These are phyloP conservation scores for Hericium alpestre DNA, from an alignment of 768 basidiomycete genomes.

Conservation along the genomic window DNA sequence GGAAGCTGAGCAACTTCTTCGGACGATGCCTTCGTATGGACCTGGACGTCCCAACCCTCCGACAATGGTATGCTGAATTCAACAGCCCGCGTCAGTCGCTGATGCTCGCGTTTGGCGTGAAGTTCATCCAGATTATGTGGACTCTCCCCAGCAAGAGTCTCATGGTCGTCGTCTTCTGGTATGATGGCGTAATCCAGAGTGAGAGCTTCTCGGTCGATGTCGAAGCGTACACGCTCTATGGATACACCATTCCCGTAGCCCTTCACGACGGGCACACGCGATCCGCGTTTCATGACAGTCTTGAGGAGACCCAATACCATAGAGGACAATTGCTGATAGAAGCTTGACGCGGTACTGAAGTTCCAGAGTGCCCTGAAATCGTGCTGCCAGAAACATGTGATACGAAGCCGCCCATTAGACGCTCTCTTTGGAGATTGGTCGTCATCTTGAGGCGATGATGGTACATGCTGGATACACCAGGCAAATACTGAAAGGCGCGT, in stretches of 20 bases:
- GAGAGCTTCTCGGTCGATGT: constrained; percentile 73
- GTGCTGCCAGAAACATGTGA: constrained; percentile 94
- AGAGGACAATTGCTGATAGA: constrained; percentile 76
- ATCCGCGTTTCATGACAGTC: constrained; percentile 66
- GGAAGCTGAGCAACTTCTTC: constrained; percentile 62
- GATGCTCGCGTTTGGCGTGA: constrained; percentile 51
- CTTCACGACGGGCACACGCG: constrained; percentile 60
- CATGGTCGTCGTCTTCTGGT: constrained; percentile 53
- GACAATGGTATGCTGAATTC: constrained; percentile 70
- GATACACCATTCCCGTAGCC: constrained; percentile 78
- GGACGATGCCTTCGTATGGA: constrained; percentile 65
- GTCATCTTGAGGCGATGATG: constrained; percentile 23
- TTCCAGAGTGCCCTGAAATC: constrained; percentile 84
- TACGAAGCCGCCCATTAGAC: constrained; percentile 40
- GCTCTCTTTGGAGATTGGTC: constrained; percentile 11
- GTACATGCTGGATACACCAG: constrained; percentile 80
- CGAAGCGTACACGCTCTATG: constrained; percentile 70
- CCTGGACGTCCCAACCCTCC: constrained; percentile 82
- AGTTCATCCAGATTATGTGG: constrained; percentile 53
- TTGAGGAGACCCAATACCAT: constrained; percentile 77
- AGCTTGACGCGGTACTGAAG: constrained; percentile 49
- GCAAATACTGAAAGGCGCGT: constrained; percentile 52
- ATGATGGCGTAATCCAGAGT: constrained; percentile 78
- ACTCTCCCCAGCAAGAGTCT: constrained; percentile 19
- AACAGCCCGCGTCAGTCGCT: constrained; percentile 62